phyloP scores from a whole-genome alignment of 208 protist species.

The Trypanosoma avium region DNA sequence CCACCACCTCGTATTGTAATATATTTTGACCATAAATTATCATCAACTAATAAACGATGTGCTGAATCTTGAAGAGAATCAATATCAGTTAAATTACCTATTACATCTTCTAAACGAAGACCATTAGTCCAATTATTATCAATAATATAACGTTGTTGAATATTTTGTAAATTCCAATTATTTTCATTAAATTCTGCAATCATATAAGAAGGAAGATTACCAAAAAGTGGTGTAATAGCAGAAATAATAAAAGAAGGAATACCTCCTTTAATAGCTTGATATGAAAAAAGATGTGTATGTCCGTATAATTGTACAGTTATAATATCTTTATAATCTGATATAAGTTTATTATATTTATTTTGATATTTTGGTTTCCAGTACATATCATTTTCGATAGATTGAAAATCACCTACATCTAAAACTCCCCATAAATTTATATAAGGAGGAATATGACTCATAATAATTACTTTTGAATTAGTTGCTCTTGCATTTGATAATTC shows the following conservation, averaged over 20 bases:
- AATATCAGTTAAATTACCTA: slow-evolving; percentile 41
- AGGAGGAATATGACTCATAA: slow-evolving; percentile 81
- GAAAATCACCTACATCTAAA: slow-evolving; percentile 32
- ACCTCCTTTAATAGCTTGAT: slow-evolving; percentile 29
- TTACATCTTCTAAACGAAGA: slow-evolving; percentile 24
- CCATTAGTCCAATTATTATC: slow-evolving; percentile 36
- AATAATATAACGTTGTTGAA: slow-evolving; percentile 47
- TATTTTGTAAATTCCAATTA: slow-evolving; percentile 32
- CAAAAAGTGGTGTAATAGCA: slow-evolving; percentile 59
- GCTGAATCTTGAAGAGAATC: slow-evolving; percentile 20
- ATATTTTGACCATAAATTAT: slow-evolving; percentile 47
- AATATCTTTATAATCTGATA: slow-evolving; percentile 43
- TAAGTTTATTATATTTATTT: slow-evolving; percentile 40
- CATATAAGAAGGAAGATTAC: slow-evolving; percentile 71
- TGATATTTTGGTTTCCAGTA: slow-evolving; percentile 72
- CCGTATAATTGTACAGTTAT: slow-evolving; percentile 69
- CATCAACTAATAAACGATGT: slow-evolving; percentile 26
- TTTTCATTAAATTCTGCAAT: slow-evolving; percentile 39
- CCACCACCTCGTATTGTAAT: slow-evolving; percentile 47
- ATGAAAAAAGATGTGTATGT: slow-evolving; percentile 70
- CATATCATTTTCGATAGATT: slow-evolving; percentile 33
- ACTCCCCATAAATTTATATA: slow-evolving; percentile 49
- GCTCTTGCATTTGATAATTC: slow-evolving; percentile 38
- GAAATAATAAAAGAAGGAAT: slow-evolving; percentile 53
- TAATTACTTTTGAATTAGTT: slow-evolving; percentile 54